A percentile compares a stretch with the other conserved stretches of the same genome.
Conservation (phyloP, 2,329 filamentous ascomycete species). For the Acrodontium crateriforme region DNA sequence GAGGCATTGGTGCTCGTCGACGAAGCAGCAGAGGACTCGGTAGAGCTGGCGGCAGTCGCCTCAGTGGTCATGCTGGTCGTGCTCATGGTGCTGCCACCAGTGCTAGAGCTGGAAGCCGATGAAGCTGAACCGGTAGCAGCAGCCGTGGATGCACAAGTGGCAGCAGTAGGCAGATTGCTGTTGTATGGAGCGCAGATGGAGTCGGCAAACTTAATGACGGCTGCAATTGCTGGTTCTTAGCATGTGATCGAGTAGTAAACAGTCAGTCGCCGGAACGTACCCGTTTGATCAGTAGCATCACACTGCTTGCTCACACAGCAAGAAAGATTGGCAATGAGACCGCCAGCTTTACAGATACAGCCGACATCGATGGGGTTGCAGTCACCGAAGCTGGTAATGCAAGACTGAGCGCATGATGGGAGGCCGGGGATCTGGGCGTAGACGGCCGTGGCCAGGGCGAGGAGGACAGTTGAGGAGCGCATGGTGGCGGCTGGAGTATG, state of each 20-base stretch:
- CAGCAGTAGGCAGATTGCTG: constrained; percentile 24
- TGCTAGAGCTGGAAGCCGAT: constrained; percentile 1
- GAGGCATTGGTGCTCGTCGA: constrained; percentile 2
- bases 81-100: constrained; percentile 1
- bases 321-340: constrained; percentile 23
- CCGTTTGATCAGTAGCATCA: constrained; percentile 18
- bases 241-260: not conserved
- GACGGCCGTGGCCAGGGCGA: constrained; percentile 9
- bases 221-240: constrained; percentile 20
- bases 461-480: constrained; percentile 7
- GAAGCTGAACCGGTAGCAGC: constrained; percentile 3
- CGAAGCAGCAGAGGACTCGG: constrained; percentile 1
- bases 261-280: constrained; percentile 12
- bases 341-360: constrained; percentile 28
- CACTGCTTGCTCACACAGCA: constrained; percentile 29
- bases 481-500: constrained; percentile 5
- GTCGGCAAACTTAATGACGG: constrained; percentile 28
- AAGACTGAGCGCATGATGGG: constrained; percentile 19
- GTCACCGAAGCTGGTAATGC: constrained; percentile 25
- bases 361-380: constrained; percentile 26
- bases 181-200: constrained; percentile 26
- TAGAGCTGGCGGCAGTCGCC: constrained; percentile 1
- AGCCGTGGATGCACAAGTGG: constrained; percentile 20
- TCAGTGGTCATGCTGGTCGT: not conserved
- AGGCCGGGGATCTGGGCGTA: constrained; percentile 13